Conservation (phyloP, 2,329 filamentous ascomycete species). For the Xylaria sp. region DNA sequence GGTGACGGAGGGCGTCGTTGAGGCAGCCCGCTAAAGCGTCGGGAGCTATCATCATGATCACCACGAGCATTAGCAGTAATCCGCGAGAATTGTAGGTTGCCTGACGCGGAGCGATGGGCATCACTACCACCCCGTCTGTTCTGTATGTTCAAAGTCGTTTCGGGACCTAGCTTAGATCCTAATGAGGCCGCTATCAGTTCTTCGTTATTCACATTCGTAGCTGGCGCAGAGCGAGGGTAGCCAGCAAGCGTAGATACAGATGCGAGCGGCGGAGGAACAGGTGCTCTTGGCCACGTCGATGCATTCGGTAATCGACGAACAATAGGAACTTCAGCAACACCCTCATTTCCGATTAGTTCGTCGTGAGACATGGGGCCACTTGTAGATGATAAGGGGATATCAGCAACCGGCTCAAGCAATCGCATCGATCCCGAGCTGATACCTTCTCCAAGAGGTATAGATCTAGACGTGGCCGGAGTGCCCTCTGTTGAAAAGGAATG, state of each 20-base stretch:
- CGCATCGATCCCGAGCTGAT: constrained; percentile 36
- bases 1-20: constrained; percentile 44
- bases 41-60: constrained; percentile 39
- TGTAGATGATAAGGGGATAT: constrained; percentile 29
- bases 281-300: constrained; percentile 60
- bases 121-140: constrained; percentile 52
- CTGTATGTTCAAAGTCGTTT: constrained; percentile 54
- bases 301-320: constrained; percentile 49
- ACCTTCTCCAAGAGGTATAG: constrained; percentile 34
- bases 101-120: constrained; percentile 56
- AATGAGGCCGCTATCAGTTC: constrained; percentile 51
- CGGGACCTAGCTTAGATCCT: constrained; percentile 53
- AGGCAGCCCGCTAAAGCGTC: constrained; percentile 41
- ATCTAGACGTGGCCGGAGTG: constrained; percentile 43
- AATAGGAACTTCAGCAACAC: constrained; percentile 32
- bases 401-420: constrained; percentile 35
- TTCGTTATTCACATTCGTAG: constrained; percentile 47
- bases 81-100: constrained; percentile 56
- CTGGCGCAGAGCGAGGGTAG: constrained; percentile 57
- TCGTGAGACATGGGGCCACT: constrained; percentile 29
- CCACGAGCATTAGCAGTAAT: constrained; percentile 53
- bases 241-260: constrained; percentile 44
- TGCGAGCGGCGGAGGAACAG: constrained; percentile 42
- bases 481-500: constrained; percentile 41
- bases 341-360: not conserved